Base-by-base conservation (phyloP, 1,139 yeast species). In the Kodamaea fungicola region DNA sequence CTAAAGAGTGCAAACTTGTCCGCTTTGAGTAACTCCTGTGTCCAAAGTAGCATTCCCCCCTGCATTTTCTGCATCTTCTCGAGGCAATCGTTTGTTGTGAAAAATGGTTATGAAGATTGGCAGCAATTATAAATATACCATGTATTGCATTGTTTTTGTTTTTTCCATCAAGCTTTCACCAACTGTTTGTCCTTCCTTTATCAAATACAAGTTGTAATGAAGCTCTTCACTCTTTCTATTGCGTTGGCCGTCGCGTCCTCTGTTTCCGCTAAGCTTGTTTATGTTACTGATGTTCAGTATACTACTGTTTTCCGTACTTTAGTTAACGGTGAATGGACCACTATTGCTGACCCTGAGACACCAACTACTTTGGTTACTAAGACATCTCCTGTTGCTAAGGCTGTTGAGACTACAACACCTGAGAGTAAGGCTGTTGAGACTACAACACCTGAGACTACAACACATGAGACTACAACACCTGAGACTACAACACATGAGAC, bases 211-310 rank as follows among this genome's bases (percentile, higher is more conserved):
- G n/a, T n/a, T n/a, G 28, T 27, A 13, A 54, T 53, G 59, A 51
- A 50, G 43, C 46, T 51, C 41, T 41, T 47, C 16, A 37, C 51
- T 38, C 38, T 49, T 21, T 44, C 57, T 29, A 35, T 49, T 32
- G 50, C 48, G 38, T 41, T 47, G 37, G 41, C 48, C 25, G 34
- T 50, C 24, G 34, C 42, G 25, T 40, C 52, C 22, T 34, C 52
- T 21, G 46, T 50, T 23, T 39, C 52, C 9, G 61, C 64, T 27
- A 41, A 48, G 22, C 47, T 54, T 27, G 51, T 50, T 24, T 53
- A 42, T 39, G 61, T 59, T 40, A 61, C 67, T 33, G 47, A 53
- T 24, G 40, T 51, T 42, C 54, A 52, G 42, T 38, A 45, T 37
- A 49, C 54, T 39, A 60, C 64, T 34, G 45, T 58, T 22, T 51